A percentile compares a stretch with the other conserved stretches of the same genome.
phyloP scores from a whole-genome alignment of 2,329 filamentous ascomycete genomes.

The Colletotrichum cereale region DNA sequence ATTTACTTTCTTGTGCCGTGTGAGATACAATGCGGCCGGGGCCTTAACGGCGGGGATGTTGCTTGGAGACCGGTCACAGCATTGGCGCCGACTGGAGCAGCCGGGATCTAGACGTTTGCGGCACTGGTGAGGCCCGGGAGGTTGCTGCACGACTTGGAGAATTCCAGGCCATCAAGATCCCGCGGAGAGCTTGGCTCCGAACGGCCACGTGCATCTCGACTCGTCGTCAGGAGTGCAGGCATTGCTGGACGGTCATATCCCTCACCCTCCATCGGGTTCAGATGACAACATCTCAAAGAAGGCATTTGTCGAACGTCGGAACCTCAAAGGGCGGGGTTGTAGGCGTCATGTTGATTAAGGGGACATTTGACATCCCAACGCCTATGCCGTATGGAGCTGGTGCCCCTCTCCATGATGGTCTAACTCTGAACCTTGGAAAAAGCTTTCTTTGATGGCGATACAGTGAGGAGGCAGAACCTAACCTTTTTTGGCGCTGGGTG shows the following conservation, averaged over 20 bases:
- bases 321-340: neutral
- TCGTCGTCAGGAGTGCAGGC: neutral
- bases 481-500: conserved; percentile 14
- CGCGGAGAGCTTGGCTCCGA: conserved; percentile 25
- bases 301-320: too few relatives aligned
- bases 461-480: neutral
- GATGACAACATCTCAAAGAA: conserved; percentile 20
- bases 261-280: conserved; percentile 5
- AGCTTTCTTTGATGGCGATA: conserved; percentile 13
- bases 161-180: neutral
- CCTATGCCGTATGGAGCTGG: neutral
- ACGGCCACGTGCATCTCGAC: conserved; percentile 10
- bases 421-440: conserved; percentile 19
- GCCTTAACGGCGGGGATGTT: conserved; percentile 33
- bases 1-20: conserved; percentile 29
- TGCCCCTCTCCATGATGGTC: conserved; percentile 2
- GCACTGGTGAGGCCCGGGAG: neutral
- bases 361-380: neutral
- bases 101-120: conserved; percentile 20
- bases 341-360: conserved; percentile 30
- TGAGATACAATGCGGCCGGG: conserved; percentile 28
- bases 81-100: conserved; percentile 38
- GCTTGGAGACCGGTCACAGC: conserved; percentile 22
- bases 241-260: conserved; percentile 1
- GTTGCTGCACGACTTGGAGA: neutral